Evolutionary conservation across 441 rosid genomes (phyloP).

Genomic region (Sinapis alba): DNA sequence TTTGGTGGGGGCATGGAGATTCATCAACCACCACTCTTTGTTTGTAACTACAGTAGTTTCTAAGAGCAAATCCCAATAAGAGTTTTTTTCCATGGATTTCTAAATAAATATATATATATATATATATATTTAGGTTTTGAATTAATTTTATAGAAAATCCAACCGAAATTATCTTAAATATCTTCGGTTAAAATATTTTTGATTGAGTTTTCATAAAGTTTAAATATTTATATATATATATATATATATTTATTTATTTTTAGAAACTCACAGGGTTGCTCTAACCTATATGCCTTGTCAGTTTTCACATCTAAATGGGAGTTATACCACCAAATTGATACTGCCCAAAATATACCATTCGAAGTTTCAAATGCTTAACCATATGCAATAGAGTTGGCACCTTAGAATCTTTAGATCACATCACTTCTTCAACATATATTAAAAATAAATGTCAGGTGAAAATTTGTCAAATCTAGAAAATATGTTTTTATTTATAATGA

Average conservation of each 20-base stretch:
- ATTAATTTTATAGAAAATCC: too few relatives aligned
- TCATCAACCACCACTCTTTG: constrained; percentile 6
- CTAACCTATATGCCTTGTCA: neutral
- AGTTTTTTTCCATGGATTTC: too few relatives aligned
- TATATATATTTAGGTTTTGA: too few relatives aligned
- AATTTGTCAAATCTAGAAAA: neutral
- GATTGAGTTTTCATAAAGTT: too few relatives aligned
- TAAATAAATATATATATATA: too few relatives aligned
- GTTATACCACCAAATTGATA: neutral
- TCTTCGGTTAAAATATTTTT: too few relatives aligned
- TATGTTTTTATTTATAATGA: neutral
- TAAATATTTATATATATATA: too few relatives aligned
- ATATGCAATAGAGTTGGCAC: neutral
- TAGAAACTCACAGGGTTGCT: too few relatives aligned
- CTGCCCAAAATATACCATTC: neutral
- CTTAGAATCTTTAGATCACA: neutral
- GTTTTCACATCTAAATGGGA: constrained; percentile 10
- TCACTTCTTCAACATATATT: neutral
- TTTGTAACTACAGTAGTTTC: neutral
- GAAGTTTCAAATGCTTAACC: constrained; percentile 1
- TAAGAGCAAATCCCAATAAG: too few relatives aligned
- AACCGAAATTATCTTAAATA: too few relatives aligned
- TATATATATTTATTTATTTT: too few relatives aligned
- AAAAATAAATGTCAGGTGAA: constrained; percentile 14
- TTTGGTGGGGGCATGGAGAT: constrained; percentile 5